Evolutionary conservation across 2,329 filamentous ascomycete genomes (phyloP).

Genomic region (Colletotrichum simmondsii): DNA sequence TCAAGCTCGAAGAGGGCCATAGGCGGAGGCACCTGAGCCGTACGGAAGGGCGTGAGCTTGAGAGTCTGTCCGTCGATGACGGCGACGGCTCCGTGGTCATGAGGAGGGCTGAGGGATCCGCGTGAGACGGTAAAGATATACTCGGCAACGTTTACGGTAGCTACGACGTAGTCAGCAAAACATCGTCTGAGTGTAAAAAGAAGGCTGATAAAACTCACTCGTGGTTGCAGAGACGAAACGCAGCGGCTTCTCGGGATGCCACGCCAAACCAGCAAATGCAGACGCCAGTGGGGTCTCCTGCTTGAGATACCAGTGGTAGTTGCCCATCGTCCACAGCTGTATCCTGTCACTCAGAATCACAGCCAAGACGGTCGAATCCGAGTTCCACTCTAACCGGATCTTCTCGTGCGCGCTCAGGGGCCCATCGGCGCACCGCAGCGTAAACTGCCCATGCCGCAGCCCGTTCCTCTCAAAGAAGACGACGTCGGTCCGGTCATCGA

Average conservation of each 20-base stretch:
- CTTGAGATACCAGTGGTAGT: constrained; percentile 98
- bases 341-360: constrained; percentile 78
- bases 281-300: constrained; percentile 75
- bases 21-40: constrained; percentile 89
- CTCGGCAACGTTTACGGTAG: constrained; percentile 68
- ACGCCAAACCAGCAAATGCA: constrained; percentile 58
- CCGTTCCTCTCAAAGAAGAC: constrained; percentile 98
- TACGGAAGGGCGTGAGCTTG: constrained; percentile 86
- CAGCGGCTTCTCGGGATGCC: constrained; percentile 89
- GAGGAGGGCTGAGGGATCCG: constrained; percentile 75
- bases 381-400: constrained; percentile 85
- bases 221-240: constrained; percentile 68
- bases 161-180: constrained; percentile 42
- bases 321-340: constrained; percentile 97
- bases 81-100: constrained; percentile 82
- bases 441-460: constrained; percentile 94
- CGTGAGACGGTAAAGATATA: constrained; percentile 75
- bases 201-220: constrained; percentile 48
- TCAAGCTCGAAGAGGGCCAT: constrained; percentile 85
- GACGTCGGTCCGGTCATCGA: constrained; percentile 77
- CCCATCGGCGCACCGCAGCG: constrained; percentile 75
- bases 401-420: constrained; percentile 63
- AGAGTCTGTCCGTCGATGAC: constrained; percentile 85
- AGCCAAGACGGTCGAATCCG: constrained; percentile 90
- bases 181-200: not conserved